Conservation (phyloP, 345 rosid species). For the Fremontodendron californicum region DNA sequence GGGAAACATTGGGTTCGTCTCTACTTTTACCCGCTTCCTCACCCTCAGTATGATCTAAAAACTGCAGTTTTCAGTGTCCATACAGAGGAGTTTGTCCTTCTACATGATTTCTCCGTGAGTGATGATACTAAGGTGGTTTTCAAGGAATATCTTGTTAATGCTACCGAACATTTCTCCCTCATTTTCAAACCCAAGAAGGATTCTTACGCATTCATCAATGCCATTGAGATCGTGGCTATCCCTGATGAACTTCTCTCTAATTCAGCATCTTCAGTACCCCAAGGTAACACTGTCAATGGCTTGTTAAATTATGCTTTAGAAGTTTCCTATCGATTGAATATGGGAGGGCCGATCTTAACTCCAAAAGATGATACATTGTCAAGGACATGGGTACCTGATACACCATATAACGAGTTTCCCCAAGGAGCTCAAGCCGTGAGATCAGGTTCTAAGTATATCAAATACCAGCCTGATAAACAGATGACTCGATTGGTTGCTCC, state of each 20-base stretch:
- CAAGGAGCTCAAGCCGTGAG: constrained; percentile 42
- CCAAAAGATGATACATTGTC: constrained; percentile 55
- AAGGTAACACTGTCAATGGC: constrained; percentile 45
- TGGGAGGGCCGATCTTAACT: constrained; percentile 57
- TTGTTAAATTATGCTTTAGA: constrained; percentile 44
- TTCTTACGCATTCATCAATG: constrained; percentile 64
- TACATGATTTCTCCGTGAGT: constrained; percentile 48
- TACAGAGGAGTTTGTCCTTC: constrained; percentile 55
- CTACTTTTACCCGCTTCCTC: constrained; percentile 64
- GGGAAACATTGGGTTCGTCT: constrained; percentile 85
- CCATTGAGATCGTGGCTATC: constrained; percentile 60
- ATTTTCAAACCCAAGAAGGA: constrained; percentile 48
- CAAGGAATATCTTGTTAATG: constrained; percentile 66
- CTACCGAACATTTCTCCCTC: constrained; percentile 43
- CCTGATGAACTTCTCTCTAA: constrained; percentile 60
- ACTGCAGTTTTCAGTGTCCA: constrained; percentile 52
- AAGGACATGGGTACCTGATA: constrained; percentile 68
- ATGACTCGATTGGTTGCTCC: constrained; percentile 56
- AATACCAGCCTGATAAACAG: constrained; percentile 38
- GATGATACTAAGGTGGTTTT: constrained; percentile 31
- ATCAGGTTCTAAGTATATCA: constrained; percentile 37
- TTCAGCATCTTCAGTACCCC: constrained; percentile 43
- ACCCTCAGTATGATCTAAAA: constrained; percentile 46
- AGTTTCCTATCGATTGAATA: constrained; percentile 57
- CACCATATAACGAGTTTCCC: constrained; percentile 42